Evolutionary conservation across 2,329 filamentous ascomycete genomes (phyloP).

Genomic region (Rutstroemia sp.): DNA sequence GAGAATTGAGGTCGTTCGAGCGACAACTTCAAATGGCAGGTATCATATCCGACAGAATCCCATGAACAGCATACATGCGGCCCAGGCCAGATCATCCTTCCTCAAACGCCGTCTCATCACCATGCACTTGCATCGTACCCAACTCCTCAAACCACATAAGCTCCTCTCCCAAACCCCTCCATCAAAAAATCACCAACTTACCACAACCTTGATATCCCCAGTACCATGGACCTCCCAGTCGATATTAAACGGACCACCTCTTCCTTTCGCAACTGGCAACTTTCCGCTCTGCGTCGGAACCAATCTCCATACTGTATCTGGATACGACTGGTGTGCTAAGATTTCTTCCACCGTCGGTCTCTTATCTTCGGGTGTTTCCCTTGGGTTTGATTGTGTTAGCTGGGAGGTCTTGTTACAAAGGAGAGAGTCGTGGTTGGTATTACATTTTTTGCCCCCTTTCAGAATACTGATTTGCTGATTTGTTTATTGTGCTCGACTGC

Average conservation of each 20-base stretch:
- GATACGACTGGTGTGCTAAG: conserved; percentile 57
- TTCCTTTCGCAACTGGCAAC: conserved; percentile 55
- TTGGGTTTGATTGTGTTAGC: too few relatives aligned
- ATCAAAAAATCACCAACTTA: conserved; percentile 30
- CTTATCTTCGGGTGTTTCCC: conserved; percentile 1
- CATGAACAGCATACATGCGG: background rate
- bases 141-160: background rate
- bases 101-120: background rate
- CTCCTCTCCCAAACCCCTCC: background rate
- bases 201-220: conserved; percentile 64
- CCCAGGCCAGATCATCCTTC: background rate
- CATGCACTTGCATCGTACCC: background rate
- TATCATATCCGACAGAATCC: background rate
- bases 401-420: too few relatives aligned
- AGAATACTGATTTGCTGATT: too few relatives aligned
- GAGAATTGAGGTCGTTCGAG: background rate
- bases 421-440: too few relatives aligned
- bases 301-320: conserved; percentile 61
- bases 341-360: conserved; percentile 47
- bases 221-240: conserved; percentile 74
- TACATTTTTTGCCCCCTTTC: too few relatives aligned
- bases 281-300: conserved; percentile 56
- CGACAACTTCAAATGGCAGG: background rate
- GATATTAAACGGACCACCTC: conserved; percentile 70
- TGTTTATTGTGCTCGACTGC: too few relatives aligned